Evolutionary conservation across 352 stramenopile genomes (phyloP).

Genomic region (Phytophthora quininea): DNA sequence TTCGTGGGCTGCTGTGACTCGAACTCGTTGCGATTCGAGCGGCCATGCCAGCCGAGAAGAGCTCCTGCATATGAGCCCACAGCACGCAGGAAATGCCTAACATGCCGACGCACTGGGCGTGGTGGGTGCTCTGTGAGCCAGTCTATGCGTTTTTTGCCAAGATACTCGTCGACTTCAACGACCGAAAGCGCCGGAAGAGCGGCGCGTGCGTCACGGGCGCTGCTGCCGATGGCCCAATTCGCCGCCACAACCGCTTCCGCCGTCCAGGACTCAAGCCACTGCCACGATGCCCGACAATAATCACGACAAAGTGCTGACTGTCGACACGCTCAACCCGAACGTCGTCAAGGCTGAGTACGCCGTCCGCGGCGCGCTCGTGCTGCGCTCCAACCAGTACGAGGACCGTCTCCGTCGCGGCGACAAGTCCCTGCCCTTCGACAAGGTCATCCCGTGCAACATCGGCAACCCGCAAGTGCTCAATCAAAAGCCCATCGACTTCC

Average conservation of each 20-base stretch:
- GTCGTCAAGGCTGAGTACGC: slow-evolving; percentile 89
- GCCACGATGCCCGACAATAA: slow-evolving; percentile 46
- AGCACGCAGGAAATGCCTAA: too few species aligned
- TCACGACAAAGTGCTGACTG: slow-evolving; percentile 49
- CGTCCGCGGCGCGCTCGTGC: slow-evolving; percentile 86
- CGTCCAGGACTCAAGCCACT: slow-evolving; percentile 19
- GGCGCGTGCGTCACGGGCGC: neutral
- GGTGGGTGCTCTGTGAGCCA: too few species aligned
- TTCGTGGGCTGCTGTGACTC: too few species aligned
- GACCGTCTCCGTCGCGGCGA: slow-evolving; percentile 68
- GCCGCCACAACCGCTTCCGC: neutral
- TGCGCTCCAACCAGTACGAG: slow-evolving; percentile 80
- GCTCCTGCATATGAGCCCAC: too few species aligned
- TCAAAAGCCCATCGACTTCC: slow-evolving; percentile 95
- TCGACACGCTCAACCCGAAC: slow-evolving; percentile 50
- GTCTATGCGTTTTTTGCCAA: too few species aligned
- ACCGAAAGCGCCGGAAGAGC: neutral
- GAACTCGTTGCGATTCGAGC: too few species aligned
- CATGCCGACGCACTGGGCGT: too few species aligned
- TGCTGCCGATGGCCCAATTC: neutral
- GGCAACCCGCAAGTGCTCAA: slow-evolving; percentile 97
- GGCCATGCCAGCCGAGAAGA: too few species aligned
- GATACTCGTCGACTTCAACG: neutral
- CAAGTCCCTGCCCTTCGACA: slow-evolving; percentile 84
- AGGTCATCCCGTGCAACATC: slow-evolving; percentile 98